Conservation (phyloP, 805 yeast species). For the Metschnikowia lunata region DNA sequence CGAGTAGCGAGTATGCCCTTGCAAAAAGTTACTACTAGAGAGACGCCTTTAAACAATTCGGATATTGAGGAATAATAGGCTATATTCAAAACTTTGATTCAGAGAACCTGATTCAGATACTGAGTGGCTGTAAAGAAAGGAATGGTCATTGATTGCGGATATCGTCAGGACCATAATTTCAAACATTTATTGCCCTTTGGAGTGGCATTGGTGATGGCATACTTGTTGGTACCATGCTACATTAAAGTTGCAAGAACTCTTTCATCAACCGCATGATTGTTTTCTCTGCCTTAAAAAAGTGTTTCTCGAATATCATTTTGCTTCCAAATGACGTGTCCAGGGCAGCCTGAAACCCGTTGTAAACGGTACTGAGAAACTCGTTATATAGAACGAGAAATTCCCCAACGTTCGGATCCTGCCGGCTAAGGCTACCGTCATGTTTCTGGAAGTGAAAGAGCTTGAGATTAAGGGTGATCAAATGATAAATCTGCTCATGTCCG, state of each 20-base stretch:
- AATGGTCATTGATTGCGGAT: too few species aligned
- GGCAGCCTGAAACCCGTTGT: not conserved
- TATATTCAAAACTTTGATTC: too few species aligned
- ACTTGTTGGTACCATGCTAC: too few species aligned
- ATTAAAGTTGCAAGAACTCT: too few species aligned
- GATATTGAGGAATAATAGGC: slow-evolving; percentile 13
- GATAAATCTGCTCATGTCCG: not conserved
- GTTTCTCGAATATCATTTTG: not conserved
- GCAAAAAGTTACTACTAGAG: not conserved
- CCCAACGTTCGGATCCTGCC: not conserved
- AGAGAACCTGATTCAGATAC: too few species aligned
- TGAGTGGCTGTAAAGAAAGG: too few species aligned
- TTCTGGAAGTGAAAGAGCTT: not conserved
- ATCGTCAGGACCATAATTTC: too few species aligned
- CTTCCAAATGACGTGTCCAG: not conserved
- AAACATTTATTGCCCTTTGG: too few species aligned
- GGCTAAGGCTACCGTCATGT: not conserved
- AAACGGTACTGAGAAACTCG: not conserved
- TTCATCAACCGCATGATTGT: not conserved
- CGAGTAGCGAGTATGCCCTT: slow-evolving; percentile 13
- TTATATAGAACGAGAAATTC: not conserved
- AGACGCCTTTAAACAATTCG: slow-evolving; percentile 13
- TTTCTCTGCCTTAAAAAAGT: not conserved
- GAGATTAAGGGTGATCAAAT: not conserved
- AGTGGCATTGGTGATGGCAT: too few species aligned